These are phyloP conservation scores for Yamadazyma taylorii DNA, from an alignment of 1,139 yeast species.

Conservation along the genomic window DNA sequence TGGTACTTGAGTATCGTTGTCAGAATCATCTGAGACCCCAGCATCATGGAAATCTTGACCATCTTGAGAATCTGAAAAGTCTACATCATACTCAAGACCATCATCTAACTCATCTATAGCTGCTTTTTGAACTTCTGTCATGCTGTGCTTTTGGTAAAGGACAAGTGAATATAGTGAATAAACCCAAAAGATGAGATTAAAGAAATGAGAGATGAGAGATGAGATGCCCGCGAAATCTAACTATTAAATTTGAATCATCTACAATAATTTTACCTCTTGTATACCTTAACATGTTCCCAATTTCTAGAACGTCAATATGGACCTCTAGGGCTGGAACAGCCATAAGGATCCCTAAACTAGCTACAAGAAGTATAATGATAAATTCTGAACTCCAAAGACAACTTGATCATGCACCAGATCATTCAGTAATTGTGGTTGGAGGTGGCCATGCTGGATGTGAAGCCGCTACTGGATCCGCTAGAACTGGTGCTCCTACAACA, in stretches of 20 bases:
- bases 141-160: too few species aligned
- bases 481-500: conserved; percentile 73
- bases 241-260: too few species aligned
- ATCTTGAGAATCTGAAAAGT: conserved; percentile 21
- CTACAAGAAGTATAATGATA: conserved; percentile 29
- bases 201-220: neutral
- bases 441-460: conserved; percentile 99
- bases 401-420: conserved; percentile 32
- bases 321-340: too few species aligned
- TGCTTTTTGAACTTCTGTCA: conserved; percentile 8
- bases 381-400: conserved; percentile 38
- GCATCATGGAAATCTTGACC: conserved; percentile 1
- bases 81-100: conserved; percentile 59
- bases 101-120: conserved; percentile 63
- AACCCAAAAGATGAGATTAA: conserved; percentile 13
- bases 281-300: too few species aligned
- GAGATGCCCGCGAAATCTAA: neutral
- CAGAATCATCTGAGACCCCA: conserved; percentile 3
- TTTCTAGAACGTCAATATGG: too few species aligned
- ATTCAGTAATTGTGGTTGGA: conserved; percentile 86
- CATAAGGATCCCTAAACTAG: too few species aligned
- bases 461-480: conserved; percentile 91
- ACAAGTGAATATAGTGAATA: too few species aligned
- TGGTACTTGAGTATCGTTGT: conserved; percentile 13
- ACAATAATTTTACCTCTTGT: too few species aligned